Conservation (phyloP, 2,329 filamentous ascomycete species). For the Exophiala xenobiotica region DNA sequence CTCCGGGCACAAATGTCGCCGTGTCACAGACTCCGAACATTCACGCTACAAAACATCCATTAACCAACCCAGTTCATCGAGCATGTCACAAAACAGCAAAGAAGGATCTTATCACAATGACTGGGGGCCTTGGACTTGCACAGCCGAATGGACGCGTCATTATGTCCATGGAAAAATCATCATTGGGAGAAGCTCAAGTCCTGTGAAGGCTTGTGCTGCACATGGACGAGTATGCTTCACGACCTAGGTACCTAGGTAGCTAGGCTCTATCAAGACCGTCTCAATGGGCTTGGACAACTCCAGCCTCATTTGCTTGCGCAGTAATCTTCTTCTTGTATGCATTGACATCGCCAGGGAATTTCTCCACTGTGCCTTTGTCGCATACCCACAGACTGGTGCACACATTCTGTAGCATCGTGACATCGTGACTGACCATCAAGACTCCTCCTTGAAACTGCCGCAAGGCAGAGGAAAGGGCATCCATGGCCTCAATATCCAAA, state of each 20-base stretch:
- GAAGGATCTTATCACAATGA: neutral
- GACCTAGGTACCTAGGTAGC: neutral
- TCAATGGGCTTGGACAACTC: slow-evolving; percentile 65
- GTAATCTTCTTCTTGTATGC: slow-evolving; percentile 96
- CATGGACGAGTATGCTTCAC: neutral
- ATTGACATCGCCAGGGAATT: slow-evolving; percentile 93
- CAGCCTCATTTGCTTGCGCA: slow-evolving; percentile 81
- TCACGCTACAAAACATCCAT: too few relatives aligned
- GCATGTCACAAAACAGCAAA: neutral
- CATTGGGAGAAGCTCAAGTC: too few relatives aligned
- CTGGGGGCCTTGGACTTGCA: neutral
- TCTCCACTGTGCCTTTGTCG: slow-evolving; percentile 88
- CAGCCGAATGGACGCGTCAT: neutral
- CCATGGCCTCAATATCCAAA: slow-evolving; percentile 98
- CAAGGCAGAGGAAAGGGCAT: slow-evolving; percentile 82
- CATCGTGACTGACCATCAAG: slow-evolving; percentile 98
- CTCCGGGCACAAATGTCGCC: neutral
- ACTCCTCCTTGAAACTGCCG: slow-evolving; percentile 89
- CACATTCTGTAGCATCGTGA: slow-evolving; percentile 96
- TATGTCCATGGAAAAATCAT: too few relatives aligned
- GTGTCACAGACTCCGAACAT: too few relatives aligned
- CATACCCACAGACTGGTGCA: slow-evolving; percentile 96
- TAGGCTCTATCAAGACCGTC: neutral
- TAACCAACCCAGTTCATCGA: neutral
- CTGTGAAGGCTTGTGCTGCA: neutral